These are phyloP conservation scores for Claviceps cyperi DNA, from an alignment of 2,329 filamentous ascomycete genomes.

Conservation along the genomic window DNA sequence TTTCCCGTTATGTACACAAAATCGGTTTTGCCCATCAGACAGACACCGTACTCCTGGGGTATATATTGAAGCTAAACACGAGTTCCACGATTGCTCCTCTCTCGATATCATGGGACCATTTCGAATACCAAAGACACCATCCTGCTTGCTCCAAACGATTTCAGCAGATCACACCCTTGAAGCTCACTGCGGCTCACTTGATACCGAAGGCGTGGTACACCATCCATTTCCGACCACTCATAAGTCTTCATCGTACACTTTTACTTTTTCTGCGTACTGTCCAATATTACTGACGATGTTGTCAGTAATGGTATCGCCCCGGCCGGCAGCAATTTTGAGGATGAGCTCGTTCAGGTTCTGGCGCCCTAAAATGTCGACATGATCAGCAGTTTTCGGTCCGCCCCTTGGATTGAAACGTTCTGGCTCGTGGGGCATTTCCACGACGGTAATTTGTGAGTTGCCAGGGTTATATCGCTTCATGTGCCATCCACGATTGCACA, in stretches of 20 bases:
- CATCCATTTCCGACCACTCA: neutral
- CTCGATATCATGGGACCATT: neutral
- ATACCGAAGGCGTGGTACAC: neutral
- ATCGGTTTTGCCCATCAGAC: neutral
- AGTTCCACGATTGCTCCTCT: neutral
- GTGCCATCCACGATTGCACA: conserved; percentile 92
- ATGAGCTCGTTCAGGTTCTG: conserved; percentile 85
- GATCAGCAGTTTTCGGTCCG: conserved; percentile 62
- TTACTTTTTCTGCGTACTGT: conserved; percentile 70
- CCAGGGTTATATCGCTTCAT: conserved; percentile 90
- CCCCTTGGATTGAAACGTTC: conserved; percentile 77
- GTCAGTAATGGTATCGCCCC: conserved; percentile 64
- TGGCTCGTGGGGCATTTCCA: conserved; percentile 94
- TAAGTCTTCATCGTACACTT: conserved; percentile 55
- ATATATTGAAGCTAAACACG: neutral
- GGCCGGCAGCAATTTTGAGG: conserved; percentile 70
- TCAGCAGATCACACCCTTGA: neutral
- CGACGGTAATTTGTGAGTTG: conserved; percentile 64
- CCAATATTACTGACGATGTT: conserved; percentile 67
- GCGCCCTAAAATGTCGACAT: conserved; percentile 88
- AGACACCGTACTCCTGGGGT: neutral
- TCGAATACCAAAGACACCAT: neutral
- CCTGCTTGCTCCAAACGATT: neutral
- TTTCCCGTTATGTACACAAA: neutral
- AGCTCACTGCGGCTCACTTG: neutral